A percentile compares a stretch with the other conserved stretches of the same genome.
These are phyloP conservation scores for Noccaea caerulescens DNA, from an alignment of 345 rosid species.

Conservation along the genomic window DNA sequence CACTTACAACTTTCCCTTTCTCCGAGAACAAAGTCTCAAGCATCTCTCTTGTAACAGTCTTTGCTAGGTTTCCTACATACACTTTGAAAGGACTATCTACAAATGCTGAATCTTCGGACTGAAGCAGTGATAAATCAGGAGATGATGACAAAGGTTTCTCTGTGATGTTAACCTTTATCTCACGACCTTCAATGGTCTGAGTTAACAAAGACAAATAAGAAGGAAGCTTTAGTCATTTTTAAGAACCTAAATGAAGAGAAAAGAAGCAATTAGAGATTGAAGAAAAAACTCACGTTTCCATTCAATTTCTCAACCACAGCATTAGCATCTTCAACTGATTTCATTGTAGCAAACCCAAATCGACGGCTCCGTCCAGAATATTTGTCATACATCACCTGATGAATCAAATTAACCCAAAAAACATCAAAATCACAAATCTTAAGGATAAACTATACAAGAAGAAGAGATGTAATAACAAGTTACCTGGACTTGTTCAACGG, in stretches of 20 bases:
- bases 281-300: conserved; percentile 59
- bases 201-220: background rate
- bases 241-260: background rate
- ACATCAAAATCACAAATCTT: conserved; percentile 5
- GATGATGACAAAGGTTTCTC: conserved; percentile 64
- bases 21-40: conserved; percentile 69
- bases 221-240: conserved; percentile 2
- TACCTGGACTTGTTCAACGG: conserved; percentile 83
- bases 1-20: conserved; percentile 77
- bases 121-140: conserved; percentile 55
- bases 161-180: conserved; percentile 81
- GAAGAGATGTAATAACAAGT: background rate
- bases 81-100: conserved; percentile 72
- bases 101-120: conserved; percentile 72
- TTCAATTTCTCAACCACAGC: conserved; percentile 79
- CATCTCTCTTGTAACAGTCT: conserved; percentile 67
- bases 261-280: background rate
- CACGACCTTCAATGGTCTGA: conserved; percentile 80
- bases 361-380: conserved; percentile 77
- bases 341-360: conserved; percentile 88
- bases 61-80: conserved; percentile 89
- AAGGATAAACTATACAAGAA: background rate
- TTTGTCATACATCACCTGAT: conserved; percentile 86
- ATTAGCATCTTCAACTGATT: conserved; percentile 80
- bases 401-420: background rate